These are phyloP conservation scores for Yamadazyma diddensiae DNA, from an alignment of 1,139 yeast species.

Conservation along the genomic window DNA sequence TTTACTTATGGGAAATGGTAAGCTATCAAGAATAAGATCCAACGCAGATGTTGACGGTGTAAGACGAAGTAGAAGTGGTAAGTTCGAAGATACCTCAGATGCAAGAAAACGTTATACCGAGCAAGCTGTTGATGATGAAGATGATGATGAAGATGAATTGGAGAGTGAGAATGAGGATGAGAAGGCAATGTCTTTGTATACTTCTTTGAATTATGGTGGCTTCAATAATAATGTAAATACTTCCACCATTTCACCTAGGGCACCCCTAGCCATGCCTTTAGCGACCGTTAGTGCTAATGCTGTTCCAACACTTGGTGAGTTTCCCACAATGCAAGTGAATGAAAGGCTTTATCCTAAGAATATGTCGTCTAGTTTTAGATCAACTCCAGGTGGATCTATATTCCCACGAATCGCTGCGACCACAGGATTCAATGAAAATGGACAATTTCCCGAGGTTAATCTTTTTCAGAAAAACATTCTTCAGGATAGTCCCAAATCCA, in stretches of 20 bases:
- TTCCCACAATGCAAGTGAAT: conserved; percentile 36
- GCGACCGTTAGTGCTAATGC: conserved; percentile 18
- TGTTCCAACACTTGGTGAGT: conserved; percentile 46
- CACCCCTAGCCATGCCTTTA: conserved; percentile 18
- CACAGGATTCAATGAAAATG: conserved; percentile 4
- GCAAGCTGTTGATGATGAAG: conserved; percentile 6
- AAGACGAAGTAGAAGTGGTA: conserved; percentile 10
- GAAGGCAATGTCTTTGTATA: conserved; percentile 49
- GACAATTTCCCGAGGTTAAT: conserved; percentile 1
- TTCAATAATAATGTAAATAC: conserved; percentile 15
- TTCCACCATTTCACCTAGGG: conserved; percentile 25
- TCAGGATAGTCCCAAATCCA: conserved; percentile 30
- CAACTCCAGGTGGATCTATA: conserved; percentile 6
- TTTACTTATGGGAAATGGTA: conserved; percentile 11
- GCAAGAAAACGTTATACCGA: not conserved
- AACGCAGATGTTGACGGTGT: conserved; percentile 11
- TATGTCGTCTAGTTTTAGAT: conserved; percentile 4
- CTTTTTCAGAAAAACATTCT: conserved; percentile 12
- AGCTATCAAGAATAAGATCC: conserved; percentile 12
- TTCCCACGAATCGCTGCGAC: conserved; percentile 9
- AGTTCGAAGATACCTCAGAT: conserved; percentile 6
- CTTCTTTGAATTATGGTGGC: conserved; percentile 35
- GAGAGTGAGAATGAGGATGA: conserved; percentile 52
- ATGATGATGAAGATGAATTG: conserved; percentile 17
- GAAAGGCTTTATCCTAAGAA: conserved; percentile 26